Conservation (phyloP, 192 early-diverging fungal species). For the Backusella sp. region DNA sequence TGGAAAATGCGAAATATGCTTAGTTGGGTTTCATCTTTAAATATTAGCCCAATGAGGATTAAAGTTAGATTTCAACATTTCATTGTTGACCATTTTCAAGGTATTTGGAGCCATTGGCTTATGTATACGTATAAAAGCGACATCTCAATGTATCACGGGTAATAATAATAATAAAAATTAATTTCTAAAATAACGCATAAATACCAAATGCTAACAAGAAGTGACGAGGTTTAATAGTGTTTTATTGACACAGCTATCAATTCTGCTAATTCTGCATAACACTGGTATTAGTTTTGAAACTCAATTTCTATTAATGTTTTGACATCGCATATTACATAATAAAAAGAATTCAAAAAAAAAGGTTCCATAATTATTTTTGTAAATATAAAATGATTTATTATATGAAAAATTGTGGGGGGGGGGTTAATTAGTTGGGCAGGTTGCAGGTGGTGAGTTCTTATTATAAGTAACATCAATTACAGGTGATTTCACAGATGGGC, state of each 20-base stretch:
- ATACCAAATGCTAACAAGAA: background rate
- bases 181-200: background rate
- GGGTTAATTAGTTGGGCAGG: background rate
- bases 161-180: background rate
- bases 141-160: background rate
- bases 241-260: background rate
- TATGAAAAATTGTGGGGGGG: background rate
- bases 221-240: background rate
- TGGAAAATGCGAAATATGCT: background rate
- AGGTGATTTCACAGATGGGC: background rate
- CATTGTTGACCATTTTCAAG: background rate
- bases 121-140: background rate
- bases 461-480: slow-evolving; percentile 8
- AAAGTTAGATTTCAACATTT: background rate
- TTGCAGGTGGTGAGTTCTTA: slow-evolving; percentile 6
- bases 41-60: background rate
- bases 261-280: background rate
- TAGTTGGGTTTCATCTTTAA: background rate
- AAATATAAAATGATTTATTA: background rate
- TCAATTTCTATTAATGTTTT: background rate
- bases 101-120: too few relatives aligned
- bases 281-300: background rate
- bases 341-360: background rate
- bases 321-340: background rate
- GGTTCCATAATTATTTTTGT: background rate